Evolutionary conservation across 2,329 filamentous ascomycete species (phyloP).

Genomic region (Corynespora cassiicola): DNA sequence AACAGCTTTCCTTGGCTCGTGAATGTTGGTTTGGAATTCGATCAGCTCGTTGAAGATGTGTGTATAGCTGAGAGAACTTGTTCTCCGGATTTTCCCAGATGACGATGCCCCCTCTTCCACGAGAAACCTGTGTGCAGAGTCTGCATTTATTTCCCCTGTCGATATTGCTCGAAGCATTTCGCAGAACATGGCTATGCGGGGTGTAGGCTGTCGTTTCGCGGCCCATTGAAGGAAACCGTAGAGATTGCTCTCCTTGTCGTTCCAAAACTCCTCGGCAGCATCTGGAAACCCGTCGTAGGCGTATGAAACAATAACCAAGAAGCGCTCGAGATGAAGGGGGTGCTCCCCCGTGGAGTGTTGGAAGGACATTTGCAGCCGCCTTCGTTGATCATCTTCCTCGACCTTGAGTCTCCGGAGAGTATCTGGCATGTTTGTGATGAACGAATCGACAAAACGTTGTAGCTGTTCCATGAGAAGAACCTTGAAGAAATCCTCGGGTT

Average conservation of each 20-base stretch:
- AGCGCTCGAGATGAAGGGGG: constrained; percentile 75
- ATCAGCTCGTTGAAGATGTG: constrained; percentile 92
- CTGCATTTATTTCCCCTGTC: constrained; percentile 80
- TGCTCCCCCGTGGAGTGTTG: constrained; percentile 59
- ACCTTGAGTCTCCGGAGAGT: constrained; percentile 83
- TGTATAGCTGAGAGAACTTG: constrained; percentile 86
- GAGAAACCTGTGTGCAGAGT: constrained; percentile 85
- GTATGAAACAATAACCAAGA: constrained; percentile 90
- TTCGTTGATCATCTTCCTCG: constrained; percentile 87
- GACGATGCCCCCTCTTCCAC: constrained; percentile 77
- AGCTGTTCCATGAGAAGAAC: constrained; percentile 77
- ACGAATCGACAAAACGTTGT: constrained; percentile 87
- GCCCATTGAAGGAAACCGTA: constrained; percentile 97
- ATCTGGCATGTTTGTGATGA: constrained; percentile 95
- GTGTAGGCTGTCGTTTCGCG: constrained; percentile 92
- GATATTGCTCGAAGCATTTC: constrained; percentile 93
- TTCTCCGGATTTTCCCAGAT: constrained; percentile 79
- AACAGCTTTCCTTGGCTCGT: constrained; percentile 71
- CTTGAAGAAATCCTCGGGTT: constrained; percentile 76
- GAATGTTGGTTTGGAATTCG: constrained; percentile 80
- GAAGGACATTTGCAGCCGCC: constrained; percentile 52
- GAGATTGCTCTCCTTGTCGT: constrained; percentile 88
- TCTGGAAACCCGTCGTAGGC: constrained; percentile 86
- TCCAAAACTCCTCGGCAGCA: constrained; percentile 88
- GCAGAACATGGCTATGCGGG: constrained; percentile 94